Evolutionary conservation across 208 protist species (phyloP), one percentile per base, ranked within the genome.

Genomic region (Leishmania lainsoni): DNA sequence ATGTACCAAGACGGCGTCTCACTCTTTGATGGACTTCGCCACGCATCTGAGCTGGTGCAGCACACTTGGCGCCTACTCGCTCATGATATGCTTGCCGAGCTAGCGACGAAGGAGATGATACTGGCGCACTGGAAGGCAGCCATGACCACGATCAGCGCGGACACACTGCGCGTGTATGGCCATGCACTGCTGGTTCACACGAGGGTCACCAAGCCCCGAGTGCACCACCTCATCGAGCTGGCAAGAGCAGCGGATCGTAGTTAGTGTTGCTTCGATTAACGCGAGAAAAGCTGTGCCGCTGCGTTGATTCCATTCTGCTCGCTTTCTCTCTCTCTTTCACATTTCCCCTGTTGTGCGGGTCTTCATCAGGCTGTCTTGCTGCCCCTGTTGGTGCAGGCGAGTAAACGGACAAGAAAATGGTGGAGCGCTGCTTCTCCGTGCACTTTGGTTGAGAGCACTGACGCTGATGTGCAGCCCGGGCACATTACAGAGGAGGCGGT

Each of bases 111-210:
- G 70, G 92, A 93, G 74, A 48, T 85, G 32, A 81, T 91, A 39
- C 65, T 92, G 49, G 81, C 86, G 0, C 85, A 95, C 76, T 95
- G 92, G 90, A 76, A 82, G 45, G 63, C 61, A 6, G 29, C 73
- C 1, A 29, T 76, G 2, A 5, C 63, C 12, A 80, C 75, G 45
- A 86, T 94, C 59, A 42, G 87, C 3, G 32, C 90, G 1, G 88
- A 93, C 81, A 92, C 88, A 8, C 52, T 95, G 42, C 90, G 92
- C 2, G 86, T 94, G 52, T 95, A 95, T 78, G 87, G 78, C 35
- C 89, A 95, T 52, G 81, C 81, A 4, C 81, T 92, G 51, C 68
- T 95, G 52, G 77, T 83, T 17, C 81, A 88, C 72, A 51, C 86
- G 32, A 73, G 84, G 9, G 76, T 94, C 2, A 76, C 74, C 14